These are phyloP conservation scores for Saccharomycopsis sp. DNA, from an alignment of 805 yeast genomes.

Conservation along the genomic window DNA sequence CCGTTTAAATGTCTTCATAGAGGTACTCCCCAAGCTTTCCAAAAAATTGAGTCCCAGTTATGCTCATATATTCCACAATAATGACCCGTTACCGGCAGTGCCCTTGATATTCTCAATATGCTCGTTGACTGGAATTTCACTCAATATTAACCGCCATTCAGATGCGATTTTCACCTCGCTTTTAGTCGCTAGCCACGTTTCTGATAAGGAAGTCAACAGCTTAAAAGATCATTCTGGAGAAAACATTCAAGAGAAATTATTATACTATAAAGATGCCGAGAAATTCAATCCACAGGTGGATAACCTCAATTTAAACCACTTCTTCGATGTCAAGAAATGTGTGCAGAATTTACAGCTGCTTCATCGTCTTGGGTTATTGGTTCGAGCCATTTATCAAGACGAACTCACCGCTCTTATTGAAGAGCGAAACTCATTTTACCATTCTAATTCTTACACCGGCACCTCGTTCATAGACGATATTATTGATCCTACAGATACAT, in stretches of 20 bases:
- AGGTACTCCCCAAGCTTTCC: slow-evolving; percentile 15
- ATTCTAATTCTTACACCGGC: slow-evolving; percentile 10
- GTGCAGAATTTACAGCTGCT: slow-evolving; percentile 14
- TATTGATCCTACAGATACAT: slow-evolving; percentile 17
- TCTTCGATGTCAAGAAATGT: slow-evolving; percentile 6
- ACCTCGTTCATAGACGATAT: slow-evolving; percentile 14
- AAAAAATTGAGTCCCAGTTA: slow-evolving; percentile 11
- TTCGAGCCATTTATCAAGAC: slow-evolving; percentile 11
- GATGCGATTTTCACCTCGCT: slow-evolving; percentile 11
- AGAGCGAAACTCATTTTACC: slow-evolving; percentile 2
- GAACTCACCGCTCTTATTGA: slow-evolving; percentile 5
- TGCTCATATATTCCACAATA: background rate
- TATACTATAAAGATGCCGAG: slow-evolving; percentile 1
- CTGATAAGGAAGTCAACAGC: slow-evolving; percentile 6
- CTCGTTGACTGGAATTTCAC: slow-evolving; percentile 15
- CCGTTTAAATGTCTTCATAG: slow-evolving; percentile 13
- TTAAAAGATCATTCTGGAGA: slow-evolving; percentile 1
- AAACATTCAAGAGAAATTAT: background rate
- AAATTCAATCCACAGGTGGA: slow-evolving; percentile 11
- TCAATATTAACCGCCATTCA: slow-evolving; percentile 12
- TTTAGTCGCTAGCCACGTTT: slow-evolving; percentile 6
- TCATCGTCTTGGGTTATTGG: slow-evolving; percentile 7
- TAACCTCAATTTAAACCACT: background rate
- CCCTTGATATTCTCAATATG: slow-evolving; percentile 11
- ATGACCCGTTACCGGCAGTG: slow-evolving; percentile 9